Evolutionary conservation across 306 rosid genomes (phyloP).

Genomic region (Cucurbita ficifolia): DNA sequence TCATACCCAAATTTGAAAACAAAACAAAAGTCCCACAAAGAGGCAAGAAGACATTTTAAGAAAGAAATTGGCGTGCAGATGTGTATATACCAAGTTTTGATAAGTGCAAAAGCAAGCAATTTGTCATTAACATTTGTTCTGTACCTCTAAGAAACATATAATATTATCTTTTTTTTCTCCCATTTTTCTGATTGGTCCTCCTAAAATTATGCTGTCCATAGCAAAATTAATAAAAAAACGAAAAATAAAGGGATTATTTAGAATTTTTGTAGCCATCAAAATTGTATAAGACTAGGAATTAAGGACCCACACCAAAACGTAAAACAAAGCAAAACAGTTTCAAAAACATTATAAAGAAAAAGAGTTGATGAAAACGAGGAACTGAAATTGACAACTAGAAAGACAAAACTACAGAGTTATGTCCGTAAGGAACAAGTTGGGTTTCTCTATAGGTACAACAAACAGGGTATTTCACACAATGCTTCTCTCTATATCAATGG

Average conservation of each 20-base stretch:
- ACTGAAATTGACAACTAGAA: not conserved
- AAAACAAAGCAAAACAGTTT: not conserved
- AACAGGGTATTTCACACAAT: not conserved
- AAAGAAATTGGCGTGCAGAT: not conserved
- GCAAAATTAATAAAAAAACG: not conserved
- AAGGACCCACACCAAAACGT: not conserved
- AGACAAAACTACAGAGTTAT: not conserved
- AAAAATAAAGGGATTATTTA: not conserved
- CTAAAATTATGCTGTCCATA: not conserved
- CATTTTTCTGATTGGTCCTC: not conserved
- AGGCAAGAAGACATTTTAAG: not conserved
- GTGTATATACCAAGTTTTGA: not conserved
- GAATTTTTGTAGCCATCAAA: not conserved
- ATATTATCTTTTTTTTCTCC: not conserved
- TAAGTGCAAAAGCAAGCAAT: not conserved
- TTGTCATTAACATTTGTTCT: not conserved
- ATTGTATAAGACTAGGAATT: not conserved
- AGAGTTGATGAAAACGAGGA: not conserved
- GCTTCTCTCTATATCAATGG: not conserved
- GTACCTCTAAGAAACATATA: not conserved
- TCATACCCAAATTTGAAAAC: not conserved
- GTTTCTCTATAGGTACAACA: not conserved
- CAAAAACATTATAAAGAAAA: not conserved
- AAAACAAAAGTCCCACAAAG: not conserved
- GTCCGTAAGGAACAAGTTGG: constrained; percentile 3